phyloP scores from a whole-genome alignment of 2,329 filamentous ascomycete species.

The Sclerotinia subarctica region DNA sequence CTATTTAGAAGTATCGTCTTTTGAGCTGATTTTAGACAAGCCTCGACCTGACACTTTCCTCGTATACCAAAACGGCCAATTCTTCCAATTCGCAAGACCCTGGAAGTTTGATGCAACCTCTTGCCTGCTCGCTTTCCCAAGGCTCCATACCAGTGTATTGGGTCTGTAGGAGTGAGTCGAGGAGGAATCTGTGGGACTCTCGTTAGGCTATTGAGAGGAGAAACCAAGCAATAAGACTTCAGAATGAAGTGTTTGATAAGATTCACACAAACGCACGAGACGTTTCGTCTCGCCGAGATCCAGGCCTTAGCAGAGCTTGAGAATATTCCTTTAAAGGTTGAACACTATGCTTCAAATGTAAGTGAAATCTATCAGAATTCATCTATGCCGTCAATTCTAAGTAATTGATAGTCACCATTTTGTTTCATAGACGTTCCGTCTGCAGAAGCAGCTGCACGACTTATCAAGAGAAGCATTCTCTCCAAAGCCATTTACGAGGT shows the following conservation, averaged over 20 bases:
- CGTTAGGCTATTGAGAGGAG: too few species aligned
- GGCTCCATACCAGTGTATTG: conserved; percentile 11
- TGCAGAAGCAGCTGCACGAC: conserved; percentile 57
- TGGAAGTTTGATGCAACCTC: not conserved
- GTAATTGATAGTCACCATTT: conserved; percentile 68
- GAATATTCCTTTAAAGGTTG: conserved; percentile 64
- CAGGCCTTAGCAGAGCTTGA: conserved; percentile 72
- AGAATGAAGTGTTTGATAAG: conserved; percentile 79
- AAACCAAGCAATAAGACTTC: not conserved
- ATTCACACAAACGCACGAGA: conserved; percentile 85
- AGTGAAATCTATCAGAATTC: conserved; percentile 38
- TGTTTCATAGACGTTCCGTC: conserved; percentile 71
- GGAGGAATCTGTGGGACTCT: too few species aligned
- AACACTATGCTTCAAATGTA: conserved; percentile 74
- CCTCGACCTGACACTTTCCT: not conserved
- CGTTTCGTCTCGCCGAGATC: conserved; percentile 83
- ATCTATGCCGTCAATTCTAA: conserved; percentile 26
- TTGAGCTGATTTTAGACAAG: not conserved
- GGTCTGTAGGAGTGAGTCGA: too few species aligned
- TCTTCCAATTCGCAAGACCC: not conserved
- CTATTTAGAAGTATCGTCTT: not conserved
- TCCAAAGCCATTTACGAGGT: conserved; percentile 82
- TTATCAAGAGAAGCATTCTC: conserved; percentile 77
- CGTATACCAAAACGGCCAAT: not conserved
- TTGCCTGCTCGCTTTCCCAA: not conserved